A percentile compares a stretch with the other conserved stretches of the same genome.
phyloP scores from a whole-genome alignment of 75 land plant genomes.

The Sequoiadendron giganteum region DNA sequence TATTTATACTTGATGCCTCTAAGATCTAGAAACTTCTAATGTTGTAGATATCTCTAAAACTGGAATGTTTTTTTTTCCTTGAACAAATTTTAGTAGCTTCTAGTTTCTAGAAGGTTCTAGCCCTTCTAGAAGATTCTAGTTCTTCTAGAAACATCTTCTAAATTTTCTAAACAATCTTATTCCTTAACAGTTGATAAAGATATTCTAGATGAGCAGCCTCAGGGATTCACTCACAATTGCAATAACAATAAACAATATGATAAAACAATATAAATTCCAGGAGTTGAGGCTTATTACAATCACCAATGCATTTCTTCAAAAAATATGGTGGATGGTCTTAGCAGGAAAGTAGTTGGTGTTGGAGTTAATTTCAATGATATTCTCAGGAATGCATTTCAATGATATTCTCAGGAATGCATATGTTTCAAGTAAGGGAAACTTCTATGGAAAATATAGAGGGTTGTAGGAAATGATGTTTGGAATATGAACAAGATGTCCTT shows the following conservation, averaged over 20 bases:
- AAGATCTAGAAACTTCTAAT: no score
- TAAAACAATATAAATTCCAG: not conserved
- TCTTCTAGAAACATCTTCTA: no score
- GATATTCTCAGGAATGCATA: not conserved
- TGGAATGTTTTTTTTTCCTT: no score
- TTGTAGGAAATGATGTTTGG: not conserved
- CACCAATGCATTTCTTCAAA: not conserved
- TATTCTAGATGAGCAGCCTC: not conserved
- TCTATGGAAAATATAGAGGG: not conserved
- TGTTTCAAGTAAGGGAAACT: constrained; percentile 6
- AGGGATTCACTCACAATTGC: not conserved
- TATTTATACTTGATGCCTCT: no score
- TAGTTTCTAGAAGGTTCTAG: no score
- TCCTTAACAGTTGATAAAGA: not conserved
- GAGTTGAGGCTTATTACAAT: not conserved
- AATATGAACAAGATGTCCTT: not conserved
- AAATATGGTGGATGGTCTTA: not conserved
- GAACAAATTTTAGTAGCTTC: no score
- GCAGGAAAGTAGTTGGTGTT: not conserved
- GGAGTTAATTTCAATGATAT: not conserved
- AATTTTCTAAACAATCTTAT: no score
- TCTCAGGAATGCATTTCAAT: no score
- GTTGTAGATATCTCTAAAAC: no score
- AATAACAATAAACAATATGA: not conserved
- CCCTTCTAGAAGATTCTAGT: no score